Base-by-base conservation (phyloP, 148 eudicot species). In the Vaccinium macrocarpon region DNA sequence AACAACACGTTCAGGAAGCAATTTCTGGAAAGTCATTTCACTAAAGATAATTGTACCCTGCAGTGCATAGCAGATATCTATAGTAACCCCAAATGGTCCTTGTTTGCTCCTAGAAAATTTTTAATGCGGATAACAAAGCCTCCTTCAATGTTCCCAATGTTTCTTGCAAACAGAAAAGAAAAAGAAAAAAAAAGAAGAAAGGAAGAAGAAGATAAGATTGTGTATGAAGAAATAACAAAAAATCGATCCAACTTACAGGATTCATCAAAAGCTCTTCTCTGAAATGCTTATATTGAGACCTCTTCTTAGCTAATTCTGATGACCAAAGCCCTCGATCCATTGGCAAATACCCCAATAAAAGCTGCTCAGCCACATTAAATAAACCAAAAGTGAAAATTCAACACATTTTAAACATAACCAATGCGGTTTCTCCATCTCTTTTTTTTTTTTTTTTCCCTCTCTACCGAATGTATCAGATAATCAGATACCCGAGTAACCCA, bases 201-300 rank as follows among this genome's bases (percentile, higher is more conserved):
- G 38, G 38, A 35, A 35, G 38, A 35, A 21, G 27, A 35, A 35
- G 16, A 79, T 1, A 32, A 18, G 4, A 57, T 12, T 25, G 62
- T 78, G 38, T 9, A 53, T 16, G 27, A 51, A 53, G 56, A 51
- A 46, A 86, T 56, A 21, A 86, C 32, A 68, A 35, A 5, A 14
- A 82, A 55, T 19, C 29, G 25, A 64, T 84, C 50, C 51, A 82
- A 92, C 97, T 88, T 89, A 97, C 99, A 88, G 99, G 99, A 82
- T 91, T 93, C 95, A 95, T 93, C 82, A 97, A 84, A 84, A 97
- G 94, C 46, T 97, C 99, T 19, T 95, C 99, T 84, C 95, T 97
- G 76, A 97, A 95, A 75, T 90, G 90, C 85, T 88, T 88, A 85
- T 97, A 97, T 68, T 95, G 99, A 84, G 94, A 89, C 83, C 99